Evolutionary conservation across 768 basidiomycete species (phyloP).

Genomic region (Cystofilobasidium ferigula): DNA sequence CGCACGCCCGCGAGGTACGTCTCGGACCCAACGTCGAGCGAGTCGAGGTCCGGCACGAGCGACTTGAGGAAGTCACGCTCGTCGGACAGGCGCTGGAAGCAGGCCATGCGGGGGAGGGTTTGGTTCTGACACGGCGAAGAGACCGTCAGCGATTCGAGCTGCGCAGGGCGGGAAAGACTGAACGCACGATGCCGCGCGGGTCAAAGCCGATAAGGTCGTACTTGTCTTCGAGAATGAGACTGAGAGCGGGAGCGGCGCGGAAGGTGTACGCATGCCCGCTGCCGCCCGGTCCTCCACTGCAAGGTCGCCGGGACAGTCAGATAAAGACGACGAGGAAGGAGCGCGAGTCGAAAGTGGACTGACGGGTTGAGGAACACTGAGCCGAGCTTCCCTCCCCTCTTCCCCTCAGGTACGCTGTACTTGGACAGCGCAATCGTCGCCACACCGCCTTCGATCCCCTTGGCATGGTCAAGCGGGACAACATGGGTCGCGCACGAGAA

Average conservation of each 20-base stretch:
- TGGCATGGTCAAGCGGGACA: constrained; percentile 20
- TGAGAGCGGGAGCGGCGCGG: constrained; percentile 4
- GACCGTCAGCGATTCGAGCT: not conserved
- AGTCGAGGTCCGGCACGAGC: not conserved
- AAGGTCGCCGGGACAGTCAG: not conserved
- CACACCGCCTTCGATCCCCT: constrained; percentile 9
- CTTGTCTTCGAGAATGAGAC: not conserved
- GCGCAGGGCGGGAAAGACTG: not conserved
- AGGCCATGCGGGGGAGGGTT: constrained; percentile 3
- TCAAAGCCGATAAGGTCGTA: constrained; percentile 1
- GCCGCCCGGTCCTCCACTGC: constrained; percentile 15
- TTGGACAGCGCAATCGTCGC: constrained; percentile 9
- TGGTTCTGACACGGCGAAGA: not conserved
- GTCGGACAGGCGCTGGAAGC: not conserved
- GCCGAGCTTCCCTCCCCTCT: not conserved
- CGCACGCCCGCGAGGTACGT: not conserved
- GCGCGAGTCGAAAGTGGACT: not conserved
- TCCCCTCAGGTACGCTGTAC: not conserved
- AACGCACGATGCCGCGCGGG: not conserved
- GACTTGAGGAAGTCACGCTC: not conserved
- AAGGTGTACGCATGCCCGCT: constrained; percentile 16
- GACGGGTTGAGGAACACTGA: constrained; percentile 15
- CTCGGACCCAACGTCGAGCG: not conserved
- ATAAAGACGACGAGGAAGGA: not conserved
- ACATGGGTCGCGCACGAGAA: constrained; percentile 8